These are phyloP conservation scores for Geotrichum macrosporum DNA, from an alignment of 1,139 yeast species.

Conservation along the genomic window DNA sequence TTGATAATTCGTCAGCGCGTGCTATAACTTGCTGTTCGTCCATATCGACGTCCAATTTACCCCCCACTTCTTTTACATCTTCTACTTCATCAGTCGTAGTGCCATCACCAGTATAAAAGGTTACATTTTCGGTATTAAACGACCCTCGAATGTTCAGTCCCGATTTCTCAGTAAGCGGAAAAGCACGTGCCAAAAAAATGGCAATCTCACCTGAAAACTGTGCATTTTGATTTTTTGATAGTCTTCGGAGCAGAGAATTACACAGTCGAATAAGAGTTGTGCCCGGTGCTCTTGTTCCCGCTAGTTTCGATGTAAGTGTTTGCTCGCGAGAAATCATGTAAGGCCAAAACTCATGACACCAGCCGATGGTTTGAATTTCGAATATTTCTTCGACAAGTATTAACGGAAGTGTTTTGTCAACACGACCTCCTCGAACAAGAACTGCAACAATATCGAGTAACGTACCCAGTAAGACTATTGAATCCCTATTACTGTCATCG, in stretches of 20 bases:
- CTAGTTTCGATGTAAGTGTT: constrained; percentile 31
- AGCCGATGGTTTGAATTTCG: constrained; percentile 37
- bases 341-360: constrained; percentile 39
- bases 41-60: constrained; percentile 4
- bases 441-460: constrained; percentile 9
- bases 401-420: constrained; percentile 31
- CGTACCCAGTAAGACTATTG: constrained; percentile 11
- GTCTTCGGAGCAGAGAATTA: constrained; percentile 38
- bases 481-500: background rate
- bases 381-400: constrained; percentile 38
- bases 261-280: constrained; percentile 39
- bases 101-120: constrained; percentile 30
- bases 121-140: constrained; percentile 38
- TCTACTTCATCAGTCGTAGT: constrained; percentile 10
- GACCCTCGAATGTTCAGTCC: constrained; percentile 41
- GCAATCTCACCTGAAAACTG: constrained; percentile 40
- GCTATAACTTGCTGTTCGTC: constrained; percentile 8
- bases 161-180: constrained; percentile 40
- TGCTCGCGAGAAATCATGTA: constrained; percentile 35
- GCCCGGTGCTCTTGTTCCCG: constrained; percentile 39
- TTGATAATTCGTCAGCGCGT: background rate
- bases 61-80: constrained; percentile 20
- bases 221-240: constrained; percentile 39
- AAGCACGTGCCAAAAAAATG: constrained; percentile 39
- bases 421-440: constrained; percentile 2